Conservation (phyloP, 352 stramenopile species). For the Phytophthora ramorum region DNA sequence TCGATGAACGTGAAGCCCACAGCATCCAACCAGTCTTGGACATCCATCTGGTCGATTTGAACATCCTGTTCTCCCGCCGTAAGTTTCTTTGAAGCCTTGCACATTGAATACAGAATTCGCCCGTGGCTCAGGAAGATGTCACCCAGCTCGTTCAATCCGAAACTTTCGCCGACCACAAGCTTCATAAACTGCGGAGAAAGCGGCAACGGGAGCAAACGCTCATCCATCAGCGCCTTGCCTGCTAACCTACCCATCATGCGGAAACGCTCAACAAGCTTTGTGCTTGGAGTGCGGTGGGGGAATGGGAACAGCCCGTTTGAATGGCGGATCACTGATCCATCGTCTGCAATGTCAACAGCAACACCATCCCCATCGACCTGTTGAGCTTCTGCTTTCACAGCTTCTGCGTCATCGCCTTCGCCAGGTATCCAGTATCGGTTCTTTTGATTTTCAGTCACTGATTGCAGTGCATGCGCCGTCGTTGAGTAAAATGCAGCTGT, state of each 20-base stretch:
- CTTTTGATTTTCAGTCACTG: slow-evolving; percentile 51
- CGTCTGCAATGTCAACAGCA: slow-evolving; percentile 24
- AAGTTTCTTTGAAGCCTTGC: slow-evolving; percentile 47
- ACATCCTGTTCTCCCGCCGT: slow-evolving; percentile 36
- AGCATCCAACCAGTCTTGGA: slow-evolving; percentile 67
- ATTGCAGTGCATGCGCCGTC: slow-evolving; percentile 71
- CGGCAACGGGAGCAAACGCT: slow-evolving; percentile 74
- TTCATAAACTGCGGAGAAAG: slow-evolving; percentile 82
- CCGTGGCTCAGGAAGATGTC: slow-evolving; percentile 73
- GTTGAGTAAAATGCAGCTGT: slow-evolving; percentile 89
- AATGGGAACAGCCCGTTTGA: slow-evolving; percentile 83
- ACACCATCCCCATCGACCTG: slow-evolving; percentile 7
- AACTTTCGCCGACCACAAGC: slow-evolving; percentile 70
- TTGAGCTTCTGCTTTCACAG: slow-evolving; percentile 11
- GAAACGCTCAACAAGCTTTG: slow-evolving; percentile 71
- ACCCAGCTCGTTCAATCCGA: slow-evolving; percentile 57
- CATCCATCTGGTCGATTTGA: slow-evolving; percentile 62
- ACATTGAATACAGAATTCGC: slow-evolving; percentile 67
- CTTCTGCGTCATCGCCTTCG: slow-evolving; percentile 45
- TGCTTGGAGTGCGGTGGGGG: slow-evolving; percentile 41
- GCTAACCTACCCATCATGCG: slow-evolving; percentile 83
- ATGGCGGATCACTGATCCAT: slow-evolving; percentile 70
- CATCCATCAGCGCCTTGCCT: slow-evolving; percentile 87
- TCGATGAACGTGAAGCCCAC: slow-evolving; percentile 82
- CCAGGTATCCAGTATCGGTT: slow-evolving; percentile 69